Evolutionary conservation across 371 early-diverging fungal species (phyloP), one percentile per base, ranked within the genome.

Genomic region (Actinomucor elegans): DNA sequence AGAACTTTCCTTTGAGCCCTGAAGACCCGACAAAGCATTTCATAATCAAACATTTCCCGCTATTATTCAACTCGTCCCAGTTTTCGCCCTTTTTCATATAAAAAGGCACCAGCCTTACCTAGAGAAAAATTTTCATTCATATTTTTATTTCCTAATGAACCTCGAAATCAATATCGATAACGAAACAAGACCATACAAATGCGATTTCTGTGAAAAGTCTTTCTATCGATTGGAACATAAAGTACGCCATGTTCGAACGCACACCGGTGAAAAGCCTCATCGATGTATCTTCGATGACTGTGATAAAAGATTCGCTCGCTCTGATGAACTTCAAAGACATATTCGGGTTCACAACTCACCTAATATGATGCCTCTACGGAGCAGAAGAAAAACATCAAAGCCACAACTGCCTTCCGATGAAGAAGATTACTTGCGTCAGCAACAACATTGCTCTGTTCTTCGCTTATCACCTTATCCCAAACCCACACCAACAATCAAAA

Each of bases 181-280:
- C 7, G 48, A 50, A 40, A 28, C 15, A 2, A 41, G 89, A 17
- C 86, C 85, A 5, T 85, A 87, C 67, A 75, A 83, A 55, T 88
- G 89, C 52, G 86, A 87, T n/a, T 75, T 80, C 56, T 88, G 89
- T 60, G 79, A 80, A 14, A 89, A 86, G 69, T 82, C 88, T 21
- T 89, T 89, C 57, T 85, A 70, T 51, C 87, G 89, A n/a, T 76
- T 86, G 23, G 89, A 89, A 59, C 89, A 89, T 57, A 84, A 86
- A 66, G 86, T 84, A 17, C 82, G 94, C 33, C 94, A 94, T 71
- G 85, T 90, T 41, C 81, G 92, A 53, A 92, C 92, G 2, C 94
- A 94, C 61, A 94, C 94, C 5, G 93, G 93, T 18, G 94, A 94
- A 59, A 89, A 86, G 43, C 93, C 94, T 2, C 90, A 85, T 63